Evolutionary conservation across 208 protist species (phyloP).

Genomic region (Leishmania turanica): DNA sequence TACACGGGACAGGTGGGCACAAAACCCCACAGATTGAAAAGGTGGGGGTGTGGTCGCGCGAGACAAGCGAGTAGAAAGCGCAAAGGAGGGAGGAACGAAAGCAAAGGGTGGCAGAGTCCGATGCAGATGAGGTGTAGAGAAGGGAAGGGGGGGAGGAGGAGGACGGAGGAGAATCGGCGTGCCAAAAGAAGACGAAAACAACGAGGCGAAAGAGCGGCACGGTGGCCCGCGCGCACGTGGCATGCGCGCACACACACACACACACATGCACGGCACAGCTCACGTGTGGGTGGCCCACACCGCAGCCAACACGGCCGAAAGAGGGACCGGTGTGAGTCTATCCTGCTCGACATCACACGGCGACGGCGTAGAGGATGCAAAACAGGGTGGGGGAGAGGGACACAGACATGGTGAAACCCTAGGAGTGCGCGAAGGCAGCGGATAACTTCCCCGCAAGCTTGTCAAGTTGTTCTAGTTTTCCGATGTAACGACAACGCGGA

Average conservation of each 20-base stretch:
- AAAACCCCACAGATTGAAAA: background rate
- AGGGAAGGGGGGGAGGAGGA: background rate
- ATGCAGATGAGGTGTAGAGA: background rate
- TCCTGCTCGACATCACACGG: background rate
- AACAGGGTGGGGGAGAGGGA: background rate
- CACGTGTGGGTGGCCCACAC: background rate
- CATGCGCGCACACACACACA: background rate
- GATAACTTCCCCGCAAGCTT: background rate
- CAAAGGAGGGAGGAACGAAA: background rate
- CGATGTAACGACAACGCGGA: background rate
- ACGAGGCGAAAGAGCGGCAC: background rate
- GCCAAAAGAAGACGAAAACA: background rate
- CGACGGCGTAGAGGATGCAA: background rate
- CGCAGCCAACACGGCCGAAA: background rate
- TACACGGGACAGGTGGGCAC: background rate
- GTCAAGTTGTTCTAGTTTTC: background rate
- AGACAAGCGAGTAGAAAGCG: background rate
- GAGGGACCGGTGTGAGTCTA: background rate
- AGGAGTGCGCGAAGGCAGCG: background rate
- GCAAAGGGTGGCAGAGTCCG: background rate
- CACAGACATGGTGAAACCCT: background rate
- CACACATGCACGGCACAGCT: background rate
- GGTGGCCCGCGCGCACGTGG: background rate
- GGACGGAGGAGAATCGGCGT: background rate
- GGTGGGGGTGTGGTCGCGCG: background rate